Evolutionary conservation across 306 rosid genomes (phyloP), one percentile per base, ranked within the genome.

Genomic region (Quercus dentata): DNA sequence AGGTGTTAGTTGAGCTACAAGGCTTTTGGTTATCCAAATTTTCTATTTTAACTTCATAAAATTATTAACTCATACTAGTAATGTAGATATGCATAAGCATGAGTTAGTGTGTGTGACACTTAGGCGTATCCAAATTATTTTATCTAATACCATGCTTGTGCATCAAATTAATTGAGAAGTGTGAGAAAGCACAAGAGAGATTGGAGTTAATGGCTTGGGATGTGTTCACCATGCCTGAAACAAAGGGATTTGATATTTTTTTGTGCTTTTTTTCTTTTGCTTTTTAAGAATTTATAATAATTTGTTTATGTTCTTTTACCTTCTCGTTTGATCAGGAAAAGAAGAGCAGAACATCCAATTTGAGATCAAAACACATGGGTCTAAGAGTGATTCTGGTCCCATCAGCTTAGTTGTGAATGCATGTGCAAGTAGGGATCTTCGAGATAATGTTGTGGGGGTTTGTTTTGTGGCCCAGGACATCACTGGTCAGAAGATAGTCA

Each of bases 401-500:
- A 88, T 95, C 75, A 89, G 94, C 83, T 86, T 92, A 77, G 90
- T 92, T 67, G 98, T 93, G 84, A 95, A 95, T 77, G 98, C 99
- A 54, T 95, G 99, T 81, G 97, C 97, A 71, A 95, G 99, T 74
- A 84, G 87, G 86, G 98, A 95, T 82, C 83, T 95, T 85, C 87
- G 33, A 41, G 94, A 89, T 23, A 88, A 88, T 80, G 94, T 92
- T 68, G 98, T 95, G 28, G 97, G 99, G 28, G 96, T 95, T 83
- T 95, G 99, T 85, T 92, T 95, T 83, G 98, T 95, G 83, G 99
- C 94, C 55, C 99, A 95, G 78, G 99, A 93, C 87, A 91, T 95
- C 79, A 95, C 99, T 75, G 94, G 88, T 77, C 94, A 95, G 84
- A 95, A 95, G 90, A 89, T 83, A 56, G 97, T 95, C 46, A 90